Evolutionary conservation across 2,329 filamentous ascomycete genomes (phyloP), one percentile per base, ranked within the genome.

Genomic region (Fusarium austroafricanum): DNA sequence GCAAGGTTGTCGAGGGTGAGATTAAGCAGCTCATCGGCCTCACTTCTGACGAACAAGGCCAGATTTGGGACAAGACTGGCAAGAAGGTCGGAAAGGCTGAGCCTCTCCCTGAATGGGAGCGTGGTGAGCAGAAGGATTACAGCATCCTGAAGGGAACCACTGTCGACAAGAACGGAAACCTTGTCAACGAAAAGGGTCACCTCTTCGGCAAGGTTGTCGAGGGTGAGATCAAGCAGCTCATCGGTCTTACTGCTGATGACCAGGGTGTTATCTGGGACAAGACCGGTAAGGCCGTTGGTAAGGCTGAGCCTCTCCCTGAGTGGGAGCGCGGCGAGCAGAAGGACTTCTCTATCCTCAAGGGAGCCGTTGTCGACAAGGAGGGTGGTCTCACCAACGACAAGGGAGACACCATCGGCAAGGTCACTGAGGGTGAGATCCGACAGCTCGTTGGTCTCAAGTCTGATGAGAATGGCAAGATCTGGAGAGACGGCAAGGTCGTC

Each of bases 381-480:
- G 86, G 86, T 50, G 87, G 88, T 45, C 80, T 88, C 23, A 81
- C 86, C 37, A 82, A 86, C 66, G 79, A 84, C 7, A 79, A 84
- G 50, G 83, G 84, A 35, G 80, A 85, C 50, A 74, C 86, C 8
- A 80, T 92, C 68, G 90, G 88, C 29, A 87, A 86, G 40, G 81
- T 93, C 12, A 78, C 86, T 38, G 84, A 90, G 69, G 90, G 90
- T 33, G 86, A 89, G 31, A 68, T 86, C 18, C 85, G 88, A 75
- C 83, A 90, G 61, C 83, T 92, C n/a, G 83, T 86, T 50, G 90
- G 89, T 26, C 89, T 89, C 75, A 79, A 83, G 35, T 88, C 91
- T n/a, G 89, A 92, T 50, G 81, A 89, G 29, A 89, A 92, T 46
- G 90, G 90, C 12, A 90, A 92, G 50, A 85, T 92, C 38, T 78